phyloP scores from a whole-genome alignment of 176 grass and related monocot genomes.

The Lolium multiflorum region DNA sequence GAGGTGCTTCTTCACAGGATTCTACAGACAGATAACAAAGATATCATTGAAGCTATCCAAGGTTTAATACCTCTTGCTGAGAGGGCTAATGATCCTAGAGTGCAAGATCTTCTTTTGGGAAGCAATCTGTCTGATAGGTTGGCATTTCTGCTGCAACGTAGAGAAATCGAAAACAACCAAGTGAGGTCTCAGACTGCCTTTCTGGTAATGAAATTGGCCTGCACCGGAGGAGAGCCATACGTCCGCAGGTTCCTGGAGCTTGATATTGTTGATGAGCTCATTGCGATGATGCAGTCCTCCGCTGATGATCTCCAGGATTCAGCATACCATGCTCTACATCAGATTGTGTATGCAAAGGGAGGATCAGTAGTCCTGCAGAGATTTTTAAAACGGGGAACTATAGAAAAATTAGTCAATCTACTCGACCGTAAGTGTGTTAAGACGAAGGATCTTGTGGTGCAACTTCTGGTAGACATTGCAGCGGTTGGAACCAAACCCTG shows the following conservation, averaged over 20 bases:
- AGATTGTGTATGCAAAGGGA: constrained; percentile 73
- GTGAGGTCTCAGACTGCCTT: constrained; percentile 61
- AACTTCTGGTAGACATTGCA: constrained; percentile 66
- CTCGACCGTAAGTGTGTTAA: constrained; percentile 65
- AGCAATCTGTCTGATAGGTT: constrained; percentile 64
- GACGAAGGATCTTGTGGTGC: constrained; percentile 60
- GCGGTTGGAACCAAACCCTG: constrained; percentile 64
- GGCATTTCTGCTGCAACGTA: constrained; percentile 53
- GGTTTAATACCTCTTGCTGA: constrained; percentile 71
- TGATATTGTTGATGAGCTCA: constrained; percentile 65
- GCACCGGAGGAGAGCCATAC: constrained; percentile 63
- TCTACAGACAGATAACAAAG: constrained; percentile 62
- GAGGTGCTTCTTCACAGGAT: constrained; percentile 62
- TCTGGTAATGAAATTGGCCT: constrained; percentile 77
- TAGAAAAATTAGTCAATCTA: constrained; percentile 60
- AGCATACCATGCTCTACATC: constrained; percentile 66
- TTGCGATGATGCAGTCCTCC: constrained; percentile 70
- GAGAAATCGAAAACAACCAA: constrained; percentile 53
- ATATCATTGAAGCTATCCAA: constrained; percentile 68
- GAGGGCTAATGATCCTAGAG: constrained; percentile 66
- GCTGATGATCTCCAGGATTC: constrained; percentile 72
- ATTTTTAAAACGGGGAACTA: constrained; percentile 51
- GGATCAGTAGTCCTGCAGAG: constrained; percentile 58
- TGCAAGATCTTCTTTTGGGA: constrained; percentile 69
- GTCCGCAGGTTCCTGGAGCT: constrained; percentile 66